Evolutionary conservation across 1,284 basidiomycete genomes (phyloP).

Genomic region (Leccinum pachyderme): DNA sequence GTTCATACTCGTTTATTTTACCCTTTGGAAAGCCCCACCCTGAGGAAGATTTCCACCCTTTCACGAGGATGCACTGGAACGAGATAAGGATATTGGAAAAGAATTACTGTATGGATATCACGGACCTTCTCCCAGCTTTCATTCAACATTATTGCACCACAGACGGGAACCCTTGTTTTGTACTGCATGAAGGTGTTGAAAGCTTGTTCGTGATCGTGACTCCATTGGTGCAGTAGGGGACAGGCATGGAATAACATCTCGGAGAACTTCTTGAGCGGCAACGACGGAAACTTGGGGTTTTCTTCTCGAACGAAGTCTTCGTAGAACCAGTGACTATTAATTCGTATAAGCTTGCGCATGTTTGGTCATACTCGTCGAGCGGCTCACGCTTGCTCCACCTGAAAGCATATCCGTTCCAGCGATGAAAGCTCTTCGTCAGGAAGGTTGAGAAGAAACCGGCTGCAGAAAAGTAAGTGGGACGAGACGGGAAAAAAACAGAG

Average conservation of each 20-base stretch:
- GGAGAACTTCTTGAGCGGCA: constrained; percentile 93
- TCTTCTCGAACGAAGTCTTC: constrained; percentile 96
- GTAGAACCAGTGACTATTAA: constrained; percentile 94
- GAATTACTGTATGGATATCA: constrained; percentile 4
- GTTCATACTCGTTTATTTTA: constrained; percentile 96
- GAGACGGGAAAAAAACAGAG: constrained; percentile 3
- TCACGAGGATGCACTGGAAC: constrained; percentile 83
- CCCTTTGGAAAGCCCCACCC: constrained; percentile 99
- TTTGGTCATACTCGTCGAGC: constrained; percentile 9
- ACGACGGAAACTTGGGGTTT: constrained; percentile 84
- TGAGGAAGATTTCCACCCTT: constrained; percentile 95
- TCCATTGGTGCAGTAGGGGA: constrained; percentile 78
- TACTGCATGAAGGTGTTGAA: constrained; percentile 90
- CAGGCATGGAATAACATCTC: constrained; percentile 86
- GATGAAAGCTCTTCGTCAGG: constrained; percentile 91
- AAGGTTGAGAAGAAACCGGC: constrained; percentile 96
- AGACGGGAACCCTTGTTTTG: constrained; percentile 98
- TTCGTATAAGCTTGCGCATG: constrained; percentile 13
- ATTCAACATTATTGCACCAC: constrained; percentile 95
- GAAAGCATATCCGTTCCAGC: constrained; percentile 95
- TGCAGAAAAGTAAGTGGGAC: constrained; percentile 32
- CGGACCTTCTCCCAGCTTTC: constrained; percentile 87
- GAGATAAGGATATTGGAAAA: constrained; percentile 9
- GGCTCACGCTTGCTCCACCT: constrained; percentile 96
- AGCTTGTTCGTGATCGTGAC: constrained; percentile 75